Percentiles rank a stretch among this genome's conserved stretches.
phyloP scores from a whole-genome alignment of 2,329 filamentous ascomycete genomes.

The Plectosphaerella cucumerina region DNA sequence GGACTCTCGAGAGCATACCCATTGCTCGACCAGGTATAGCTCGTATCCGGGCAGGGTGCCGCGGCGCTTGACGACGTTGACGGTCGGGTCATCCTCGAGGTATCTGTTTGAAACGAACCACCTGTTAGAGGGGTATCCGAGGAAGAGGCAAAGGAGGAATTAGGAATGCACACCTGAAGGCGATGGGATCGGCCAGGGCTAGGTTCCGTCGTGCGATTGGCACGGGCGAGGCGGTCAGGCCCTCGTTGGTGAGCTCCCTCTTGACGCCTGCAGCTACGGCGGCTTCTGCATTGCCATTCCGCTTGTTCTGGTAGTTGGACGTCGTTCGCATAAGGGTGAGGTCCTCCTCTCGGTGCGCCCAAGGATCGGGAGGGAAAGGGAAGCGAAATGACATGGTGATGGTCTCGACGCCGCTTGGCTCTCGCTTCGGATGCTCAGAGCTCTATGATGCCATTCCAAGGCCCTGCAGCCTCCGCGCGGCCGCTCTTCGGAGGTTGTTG shows the following conservation, averaged over 20 bases:
- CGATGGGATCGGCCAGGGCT: conserved; percentile 56
- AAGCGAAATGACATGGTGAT: conserved; percentile 37
- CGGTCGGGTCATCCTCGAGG: conserved; percentile 78
- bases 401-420: conserved; percentile 18
- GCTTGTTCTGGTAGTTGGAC: conserved; percentile 21
- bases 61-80: conserved; percentile 69
- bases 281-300: conserved; percentile 11
- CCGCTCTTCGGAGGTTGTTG: neutral
- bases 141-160: neutral
- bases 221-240: conserved; percentile 11
- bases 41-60: conserved; percentile 77
- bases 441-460: neutral
- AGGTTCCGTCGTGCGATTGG: conserved; percentile 37
- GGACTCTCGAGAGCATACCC: conserved; percentile 87
- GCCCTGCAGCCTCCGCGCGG: neutral
- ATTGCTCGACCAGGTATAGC: conserved; percentile 93
- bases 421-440: neutral
- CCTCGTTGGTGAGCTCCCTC: conserved; percentile 8
- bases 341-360: conserved; percentile 32
- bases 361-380: conserved; percentile 24
- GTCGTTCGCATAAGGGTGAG: conserved; percentile 25
- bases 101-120: conserved; percentile 45
- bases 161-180: conserved; percentile 40
- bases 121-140: neutral
- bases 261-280: conserved; percentile 6